These are phyloP conservation scores for Taphrina flavorubra DNA, from an alignment of 1,139 yeast genomes.

Conservation along the genomic window DNA sequence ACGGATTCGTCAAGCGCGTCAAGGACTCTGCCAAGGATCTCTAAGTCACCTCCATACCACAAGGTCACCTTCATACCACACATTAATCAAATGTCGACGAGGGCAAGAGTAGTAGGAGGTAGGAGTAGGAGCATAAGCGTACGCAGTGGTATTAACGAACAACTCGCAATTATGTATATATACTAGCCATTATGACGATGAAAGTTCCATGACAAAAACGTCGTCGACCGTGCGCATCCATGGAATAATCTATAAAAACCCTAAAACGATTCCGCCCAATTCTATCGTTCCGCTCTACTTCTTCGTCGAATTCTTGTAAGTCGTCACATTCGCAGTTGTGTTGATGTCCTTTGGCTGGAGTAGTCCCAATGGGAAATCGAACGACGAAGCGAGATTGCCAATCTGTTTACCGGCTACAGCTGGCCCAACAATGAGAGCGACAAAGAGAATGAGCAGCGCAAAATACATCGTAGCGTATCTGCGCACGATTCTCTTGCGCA, in stretches of 20 bases:
- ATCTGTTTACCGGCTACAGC: conserved; percentile 63
- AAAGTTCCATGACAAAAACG: neutral
- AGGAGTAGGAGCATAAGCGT: neutral
- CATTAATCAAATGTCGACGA: no score
- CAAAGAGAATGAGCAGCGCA: conserved; percentile 68
- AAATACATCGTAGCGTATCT: conserved; percentile 88
- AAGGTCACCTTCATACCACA: no score
- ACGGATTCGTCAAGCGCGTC: conserved; percentile 19
- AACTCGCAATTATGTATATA: conserved; percentile 17
- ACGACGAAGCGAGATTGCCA: neutral
- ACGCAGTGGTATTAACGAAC: neutral
- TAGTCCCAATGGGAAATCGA: conserved; percentile 27
- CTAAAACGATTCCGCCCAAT: neutral
- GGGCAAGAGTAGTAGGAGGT: neutral
- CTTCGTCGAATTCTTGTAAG: conserved; percentile 31
- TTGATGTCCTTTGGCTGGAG: conserved; percentile 38
- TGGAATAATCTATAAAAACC: neutral
- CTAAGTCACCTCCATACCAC: neutral
- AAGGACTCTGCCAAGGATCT: conserved; percentile 24
- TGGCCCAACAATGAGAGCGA: conserved; percentile 85
- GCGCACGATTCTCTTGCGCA: conserved; percentile 98
- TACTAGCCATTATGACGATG: conserved; percentile 1
- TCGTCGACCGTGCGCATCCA: neutral
- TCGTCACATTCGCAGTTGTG: conserved; percentile 35
- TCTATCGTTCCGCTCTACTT: neutral